These are phyloP conservation scores for Rubia peregrina DNA, from an alignment of 305 asterid species.

Conservation along the genomic window DNA sequence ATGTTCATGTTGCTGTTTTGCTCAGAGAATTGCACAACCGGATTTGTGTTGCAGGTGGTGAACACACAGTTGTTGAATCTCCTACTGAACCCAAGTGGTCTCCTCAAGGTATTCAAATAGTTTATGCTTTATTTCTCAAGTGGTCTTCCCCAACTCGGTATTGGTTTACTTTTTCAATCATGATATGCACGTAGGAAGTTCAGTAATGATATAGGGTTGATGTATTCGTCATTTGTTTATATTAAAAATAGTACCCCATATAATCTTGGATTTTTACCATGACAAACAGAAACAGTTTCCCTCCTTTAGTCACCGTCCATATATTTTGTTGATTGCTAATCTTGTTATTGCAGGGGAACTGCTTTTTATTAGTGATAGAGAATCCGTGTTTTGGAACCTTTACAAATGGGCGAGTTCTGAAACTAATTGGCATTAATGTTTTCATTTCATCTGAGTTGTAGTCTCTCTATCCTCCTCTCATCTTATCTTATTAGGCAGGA, in stretches of 20 bases:
- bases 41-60: constrained; percentile 86
- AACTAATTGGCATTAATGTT: background rate
- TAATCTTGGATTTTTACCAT: background rate
- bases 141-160: background rate
- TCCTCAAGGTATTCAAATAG: constrained; percentile 53
- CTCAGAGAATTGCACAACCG: constrained; percentile 52
- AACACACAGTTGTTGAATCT: constrained; percentile 64
- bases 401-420: constrained; percentile 69
- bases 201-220: background rate
- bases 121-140: background rate
- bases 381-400: constrained; percentile 88
- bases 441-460: constrained; percentile 1
- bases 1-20: background rate
- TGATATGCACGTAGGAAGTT: background rate
- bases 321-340: constrained; percentile 6
- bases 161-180: background rate
- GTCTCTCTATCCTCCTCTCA: background rate
- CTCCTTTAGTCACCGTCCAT: background rate
- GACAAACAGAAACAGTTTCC: too few species aligned
- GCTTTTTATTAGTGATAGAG: constrained; percentile 76
- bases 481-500: too few species aligned
- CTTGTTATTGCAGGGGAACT: constrained; percentile 67
- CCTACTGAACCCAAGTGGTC: constrained; percentile 98
- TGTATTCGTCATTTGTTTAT: too few species aligned
- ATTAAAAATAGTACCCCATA: background rate